A percentile compares a stretch with the other conserved stretches of the same genome.
Conservation (phyloP, 257 asterid genomes). For the Mitragyna speciosa region DNA sequence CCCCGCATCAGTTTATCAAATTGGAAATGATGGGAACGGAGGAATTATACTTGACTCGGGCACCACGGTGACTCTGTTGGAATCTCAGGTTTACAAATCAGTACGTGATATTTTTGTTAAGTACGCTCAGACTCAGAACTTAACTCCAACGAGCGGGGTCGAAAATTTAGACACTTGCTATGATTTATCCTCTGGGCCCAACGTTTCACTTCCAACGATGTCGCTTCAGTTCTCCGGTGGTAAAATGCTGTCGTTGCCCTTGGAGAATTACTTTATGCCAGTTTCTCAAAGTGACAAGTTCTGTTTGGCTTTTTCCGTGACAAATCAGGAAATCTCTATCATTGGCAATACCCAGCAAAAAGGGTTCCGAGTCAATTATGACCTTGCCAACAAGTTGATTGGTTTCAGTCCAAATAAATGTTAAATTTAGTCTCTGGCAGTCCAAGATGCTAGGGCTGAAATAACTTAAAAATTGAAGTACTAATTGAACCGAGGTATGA, state of each 20-base stretch:
- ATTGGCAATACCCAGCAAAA: background rate
- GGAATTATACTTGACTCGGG: conserved; percentile 28
- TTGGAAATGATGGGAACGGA: conserved; percentile 11
- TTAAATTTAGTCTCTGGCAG: background rate
- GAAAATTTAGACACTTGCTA: background rate
- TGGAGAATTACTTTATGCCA: background rate
- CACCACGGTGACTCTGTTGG: conserved; percentile 13
- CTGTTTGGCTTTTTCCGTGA: background rate
- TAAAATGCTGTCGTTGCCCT: background rate
- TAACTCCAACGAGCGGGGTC: background rate
- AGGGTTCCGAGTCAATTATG: background rate
- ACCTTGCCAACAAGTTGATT: background rate
- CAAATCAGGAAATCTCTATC: background rate
- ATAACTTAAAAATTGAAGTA: no score
- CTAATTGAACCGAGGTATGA: no score
- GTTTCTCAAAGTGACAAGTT: background rate
- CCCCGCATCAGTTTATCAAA: conserved; percentile 4
- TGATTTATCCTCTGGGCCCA: background rate
- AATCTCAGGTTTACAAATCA: background rate
- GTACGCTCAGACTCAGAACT: background rate
- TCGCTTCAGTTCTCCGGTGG: conserved; percentile 4
- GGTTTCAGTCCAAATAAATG: conserved; percentile 10
- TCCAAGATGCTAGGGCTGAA: no score
- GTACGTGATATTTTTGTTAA: conserved; percentile 11
- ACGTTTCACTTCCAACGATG: background rate